Conservation (phyloP, 83 land plant genomes). For the Picea abies region DNA sequence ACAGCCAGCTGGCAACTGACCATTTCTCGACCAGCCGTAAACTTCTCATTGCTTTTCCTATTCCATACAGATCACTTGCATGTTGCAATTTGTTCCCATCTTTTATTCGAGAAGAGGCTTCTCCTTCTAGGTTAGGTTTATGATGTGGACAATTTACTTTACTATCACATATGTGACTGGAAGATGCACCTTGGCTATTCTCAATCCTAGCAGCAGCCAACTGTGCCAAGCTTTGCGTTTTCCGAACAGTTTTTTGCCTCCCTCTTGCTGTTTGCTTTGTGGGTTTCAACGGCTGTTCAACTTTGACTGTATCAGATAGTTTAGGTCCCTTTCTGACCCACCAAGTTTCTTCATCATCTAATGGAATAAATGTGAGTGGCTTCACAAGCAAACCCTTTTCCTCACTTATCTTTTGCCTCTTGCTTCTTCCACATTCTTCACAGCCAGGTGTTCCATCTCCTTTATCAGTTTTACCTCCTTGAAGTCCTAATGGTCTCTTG, state of each 20-base stretch:
- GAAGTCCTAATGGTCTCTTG: conserved; percentile 42
- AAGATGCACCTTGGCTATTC: conserved; percentile 92
- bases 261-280: conserved; percentile 76
- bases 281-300: conserved; percentile 71
- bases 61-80: conserved; percentile 55
- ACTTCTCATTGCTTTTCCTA: conserved; percentile 64
- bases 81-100: conserved; percentile 28
- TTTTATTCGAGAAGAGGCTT: conserved; percentile 30
- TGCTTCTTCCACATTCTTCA: conserved; percentile 84
- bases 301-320: conserved; percentile 54
- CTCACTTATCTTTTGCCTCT: conserved; percentile 75
- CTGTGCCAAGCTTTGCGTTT: conserved; percentile 90
- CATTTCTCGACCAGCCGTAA: conserved; percentile 65
- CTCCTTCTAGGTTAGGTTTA: conserved; percentile 42
- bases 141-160: conserved; percentile 86
- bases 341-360: conserved; percentile 89
- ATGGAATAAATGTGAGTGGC: conserved; percentile 29
- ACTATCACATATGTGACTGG: conserved; percentile 76
- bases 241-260: conserved; percentile 83
- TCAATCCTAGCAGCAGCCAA: conserved; percentile 85
- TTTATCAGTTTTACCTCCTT: conserved; percentile 31
- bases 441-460: conserved; percentile 77
- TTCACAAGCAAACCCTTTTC: conserved; percentile 42
- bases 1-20: conserved; percentile 63
- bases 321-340: conserved; percentile 79